phyloP scores from a whole-genome alignment of 2,329 filamentous ascomycete genomes.

The Hymenotorrendiella dingleyae region DNA sequence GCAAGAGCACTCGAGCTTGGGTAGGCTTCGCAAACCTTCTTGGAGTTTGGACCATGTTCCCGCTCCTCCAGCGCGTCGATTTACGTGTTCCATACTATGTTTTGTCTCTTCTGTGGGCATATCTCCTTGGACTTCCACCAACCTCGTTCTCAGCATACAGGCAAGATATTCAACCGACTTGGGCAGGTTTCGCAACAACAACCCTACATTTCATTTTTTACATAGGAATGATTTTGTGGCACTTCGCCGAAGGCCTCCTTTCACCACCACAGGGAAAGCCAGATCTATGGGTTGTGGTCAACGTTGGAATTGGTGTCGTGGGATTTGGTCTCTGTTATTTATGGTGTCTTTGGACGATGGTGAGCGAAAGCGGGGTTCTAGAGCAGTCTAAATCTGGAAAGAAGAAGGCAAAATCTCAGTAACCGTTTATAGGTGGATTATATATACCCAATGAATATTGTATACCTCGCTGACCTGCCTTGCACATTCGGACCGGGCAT shows the following conservation, averaged over 20 bases:
- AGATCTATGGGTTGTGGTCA: conserved; percentile 89
- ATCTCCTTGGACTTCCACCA: conserved; percentile 81
- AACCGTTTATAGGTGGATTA: conserved; percentile 21
- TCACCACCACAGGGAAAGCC: conserved; percentile 70
- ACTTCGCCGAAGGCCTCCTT: conserved; percentile 65
- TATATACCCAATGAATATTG: conserved; percentile 26
- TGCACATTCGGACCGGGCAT: too few relatives aligned
- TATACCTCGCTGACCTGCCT: too few relatives aligned
- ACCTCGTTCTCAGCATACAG: conserved; percentile 65
- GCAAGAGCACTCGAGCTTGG: conserved; percentile 75
- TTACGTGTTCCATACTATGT: conserved; percentile 80
- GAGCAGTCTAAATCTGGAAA: conserved; percentile 16
- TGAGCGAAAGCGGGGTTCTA: conserved; percentile 45
- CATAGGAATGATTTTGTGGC: conserved; percentile 71
- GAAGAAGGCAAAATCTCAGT: conserved; percentile 24
- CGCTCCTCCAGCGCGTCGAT: conserved; percentile 78
- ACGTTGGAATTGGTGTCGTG: conserved; percentile 77
- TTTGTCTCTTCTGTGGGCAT: conserved; percentile 82
- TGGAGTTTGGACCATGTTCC: conserved; percentile 89
- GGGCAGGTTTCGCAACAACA: conserved; percentile 51
- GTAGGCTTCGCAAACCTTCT: conserved; percentile 93
- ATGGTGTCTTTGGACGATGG: conserved; percentile 74
- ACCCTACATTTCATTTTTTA: conserved; percentile 75
- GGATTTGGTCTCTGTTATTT: conserved; percentile 85
- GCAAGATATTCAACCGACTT: conserved; percentile 40